These are phyloP conservation scores for Phytophthora pseudosyringae DNA, from an alignment of 352 stramenopile species.

Conservation along the genomic window DNA sequence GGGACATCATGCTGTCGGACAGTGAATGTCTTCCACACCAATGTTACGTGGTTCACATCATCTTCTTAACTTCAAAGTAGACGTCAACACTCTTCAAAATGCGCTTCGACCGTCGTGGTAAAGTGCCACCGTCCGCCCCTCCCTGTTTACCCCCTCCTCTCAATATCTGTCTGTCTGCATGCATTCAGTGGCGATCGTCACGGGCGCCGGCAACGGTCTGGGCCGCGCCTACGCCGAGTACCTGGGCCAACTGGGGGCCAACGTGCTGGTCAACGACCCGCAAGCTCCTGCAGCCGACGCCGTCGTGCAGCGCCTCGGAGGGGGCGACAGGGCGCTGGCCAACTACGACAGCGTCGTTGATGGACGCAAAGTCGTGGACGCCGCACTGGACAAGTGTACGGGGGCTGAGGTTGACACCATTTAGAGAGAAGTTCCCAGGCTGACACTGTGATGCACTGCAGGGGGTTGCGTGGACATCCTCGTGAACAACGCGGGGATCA, in stretches of 20 bases:
- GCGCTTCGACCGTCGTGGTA: constrained; percentile 64
- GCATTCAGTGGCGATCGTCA: constrained; percentile 81
- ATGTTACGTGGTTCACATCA: constrained; percentile 5
- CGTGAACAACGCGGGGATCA: constrained; percentile 94
- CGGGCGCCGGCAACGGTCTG: constrained; percentile 84
- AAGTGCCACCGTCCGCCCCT: not conserved
- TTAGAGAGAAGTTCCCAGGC: not conserved
- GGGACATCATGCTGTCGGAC: not conserved
- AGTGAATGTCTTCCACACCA: not conserved
- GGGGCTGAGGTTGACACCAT: not conserved
- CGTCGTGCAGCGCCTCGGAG: constrained; percentile 65
- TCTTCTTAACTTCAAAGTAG: constrained; percentile 13
- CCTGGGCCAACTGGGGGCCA: constrained; percentile 67
- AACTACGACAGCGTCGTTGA: constrained; percentile 82
- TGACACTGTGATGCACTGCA: constrained; percentile 15
- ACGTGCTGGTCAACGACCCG: constrained; percentile 87
- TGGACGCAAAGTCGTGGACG: constrained; percentile 82
- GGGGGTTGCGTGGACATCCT: constrained; percentile 91
- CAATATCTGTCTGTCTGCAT: not conserved
- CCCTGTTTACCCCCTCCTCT: not conserved
- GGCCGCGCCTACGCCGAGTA: constrained; percentile 84
- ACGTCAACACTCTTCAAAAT: constrained; percentile 31
- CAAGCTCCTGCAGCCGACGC: constrained; percentile 60
- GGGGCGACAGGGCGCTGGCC: constrained; percentile 52
- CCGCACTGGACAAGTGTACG: constrained; percentile 84